Evolutionary conservation across 1,284 basidiomycete genomes (phyloP).

Genomic region (Retiboletus flavoniger): DNA sequence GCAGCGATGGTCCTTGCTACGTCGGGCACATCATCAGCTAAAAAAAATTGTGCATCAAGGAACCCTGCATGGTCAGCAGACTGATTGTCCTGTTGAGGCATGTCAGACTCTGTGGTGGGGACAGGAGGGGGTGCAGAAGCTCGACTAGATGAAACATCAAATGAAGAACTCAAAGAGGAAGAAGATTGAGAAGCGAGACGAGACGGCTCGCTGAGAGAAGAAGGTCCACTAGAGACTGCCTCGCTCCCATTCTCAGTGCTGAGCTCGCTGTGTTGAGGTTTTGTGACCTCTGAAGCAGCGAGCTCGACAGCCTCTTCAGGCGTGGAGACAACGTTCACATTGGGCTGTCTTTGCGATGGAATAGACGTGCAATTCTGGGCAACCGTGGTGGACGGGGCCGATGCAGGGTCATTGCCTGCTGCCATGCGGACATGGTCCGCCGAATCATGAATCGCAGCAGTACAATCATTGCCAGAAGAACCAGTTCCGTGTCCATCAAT

Average conservation of each 20-base stretch:
- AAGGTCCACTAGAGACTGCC: conserved; percentile 31
- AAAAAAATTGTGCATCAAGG: conserved; percentile 41
- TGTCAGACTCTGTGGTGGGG: conserved; percentile 41
- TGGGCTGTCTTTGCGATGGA: conserved; percentile 14
- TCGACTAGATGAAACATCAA: conserved; percentile 39
- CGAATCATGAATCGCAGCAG: conserved; percentile 12
- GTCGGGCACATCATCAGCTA: conserved; percentile 7
- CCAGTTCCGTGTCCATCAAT: conserved; percentile 24
- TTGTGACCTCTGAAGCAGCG: conserved; percentile 9
- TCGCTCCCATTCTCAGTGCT: conserved; percentile 20
- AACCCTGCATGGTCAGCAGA: conserved; percentile 47
- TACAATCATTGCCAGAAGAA: conserved; percentile 19
- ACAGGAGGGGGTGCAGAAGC: conserved; percentile 35
- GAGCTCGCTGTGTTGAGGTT: conserved; percentile 16
- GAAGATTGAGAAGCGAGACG: conserved; percentile 30
- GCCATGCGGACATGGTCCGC: conserved; percentile 8
- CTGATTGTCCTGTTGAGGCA: conserved; percentile 36
- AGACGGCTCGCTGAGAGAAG: conserved; percentile 25
- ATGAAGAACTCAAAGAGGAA: conserved; percentile 39
- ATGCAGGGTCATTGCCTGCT: conserved; percentile 12
- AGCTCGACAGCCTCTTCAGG: conserved; percentile 17
- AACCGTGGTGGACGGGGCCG: conserved; percentile 13
- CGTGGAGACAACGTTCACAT: conserved; percentile 14
- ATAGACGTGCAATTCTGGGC: conserved; percentile 8
- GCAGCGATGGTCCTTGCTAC: conserved; percentile 1